A percentile compares a stretch with the other conserved stretches of the same genome.
Evolutionary conservation across 176 grass and related monocot species (phyloP).

Genomic region (Rhynchospora tenuis): DNA sequence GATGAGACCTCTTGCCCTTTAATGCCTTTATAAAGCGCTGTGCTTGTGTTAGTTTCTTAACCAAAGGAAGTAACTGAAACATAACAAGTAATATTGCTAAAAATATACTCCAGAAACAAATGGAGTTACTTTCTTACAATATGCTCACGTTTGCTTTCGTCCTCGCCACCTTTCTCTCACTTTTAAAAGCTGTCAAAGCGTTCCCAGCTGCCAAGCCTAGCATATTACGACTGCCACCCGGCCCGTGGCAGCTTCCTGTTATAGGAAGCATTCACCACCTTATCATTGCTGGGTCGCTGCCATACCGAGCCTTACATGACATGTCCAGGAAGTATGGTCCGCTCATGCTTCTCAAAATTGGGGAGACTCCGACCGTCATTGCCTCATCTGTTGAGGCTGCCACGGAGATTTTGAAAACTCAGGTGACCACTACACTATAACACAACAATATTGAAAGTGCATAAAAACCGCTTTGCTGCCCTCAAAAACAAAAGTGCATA

Average conservation of each 20-base stretch:
- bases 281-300: constrained; percentile 18
- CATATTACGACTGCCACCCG: constrained; percentile 17
- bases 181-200: constrained; percentile 9
- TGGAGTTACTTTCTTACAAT: constrained; percentile 15
- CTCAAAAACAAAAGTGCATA: too few relatives aligned
- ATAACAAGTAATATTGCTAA: background rate
- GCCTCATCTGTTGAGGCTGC: constrained; percentile 44
- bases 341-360: constrained; percentile 51
- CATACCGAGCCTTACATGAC: constrained; percentile 36
- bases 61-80: background rate
- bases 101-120: background rate
- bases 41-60: background rate
- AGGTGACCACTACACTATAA: too few relatives aligned
- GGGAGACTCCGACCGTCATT: constrained; percentile 43
- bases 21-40: background rate
- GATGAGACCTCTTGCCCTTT: background rate
- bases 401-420: constrained; percentile 49
- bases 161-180: background rate
- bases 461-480: too few relatives aligned
- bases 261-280: constrained; percentile 59
- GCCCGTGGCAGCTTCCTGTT: constrained; percentile 39
- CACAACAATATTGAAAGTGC: background rate
- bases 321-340: constrained; percentile 30
- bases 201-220: background rate
- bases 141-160: background rate